phyloP scores from a whole-genome alignment of 192 early-diverging fungal genomes.

The Phycomyces blakesleeanus region DNA sequence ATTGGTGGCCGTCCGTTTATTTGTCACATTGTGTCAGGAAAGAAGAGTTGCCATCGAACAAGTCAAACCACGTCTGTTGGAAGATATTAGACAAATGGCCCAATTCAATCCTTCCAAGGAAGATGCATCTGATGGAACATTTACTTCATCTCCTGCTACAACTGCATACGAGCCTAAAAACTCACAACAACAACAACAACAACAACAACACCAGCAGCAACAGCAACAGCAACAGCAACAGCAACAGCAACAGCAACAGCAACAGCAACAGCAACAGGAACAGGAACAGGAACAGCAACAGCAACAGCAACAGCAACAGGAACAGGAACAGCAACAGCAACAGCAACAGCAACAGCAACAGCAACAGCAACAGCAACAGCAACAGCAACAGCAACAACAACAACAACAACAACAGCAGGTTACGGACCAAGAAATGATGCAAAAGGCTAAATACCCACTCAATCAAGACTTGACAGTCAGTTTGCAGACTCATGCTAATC shows the following conservation, averaged over 20 bases:
- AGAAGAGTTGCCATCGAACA: slow-evolving; percentile 36
- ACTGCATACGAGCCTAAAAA: neutral
- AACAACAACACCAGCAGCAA: too few relatives aligned
- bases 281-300: too few relatives aligned
- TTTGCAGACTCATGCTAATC: slow-evolving; percentile 27
- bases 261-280: too few relatives aligned
- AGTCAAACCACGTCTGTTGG: slow-evolving; percentile 34
- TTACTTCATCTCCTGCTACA: neutral
- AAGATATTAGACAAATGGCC: slow-evolving; percentile 2
- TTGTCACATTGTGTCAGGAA: slow-evolving; percentile 50
- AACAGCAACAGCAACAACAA: too few relatives aligned
- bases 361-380: too few relatives aligned
- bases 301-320: too few relatives aligned
- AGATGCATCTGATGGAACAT: neutral
- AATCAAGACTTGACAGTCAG: slow-evolving; percentile 28
- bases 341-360: too few relatives aligned
- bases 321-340: too few relatives aligned
- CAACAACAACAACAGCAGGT: neutral
- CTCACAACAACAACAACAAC: neutral
- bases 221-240: too few relatives aligned
- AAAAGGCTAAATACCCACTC: slow-evolving; percentile 26
- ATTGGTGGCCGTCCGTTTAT: slow-evolving; percentile 68
- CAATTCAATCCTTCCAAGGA: neutral
- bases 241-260: too few relatives aligned
- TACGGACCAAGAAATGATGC: neutral